phyloP scores from a whole-genome alignment of 1,139 yeast genomes.

The Magnusiomyces clavatus region DNA sequence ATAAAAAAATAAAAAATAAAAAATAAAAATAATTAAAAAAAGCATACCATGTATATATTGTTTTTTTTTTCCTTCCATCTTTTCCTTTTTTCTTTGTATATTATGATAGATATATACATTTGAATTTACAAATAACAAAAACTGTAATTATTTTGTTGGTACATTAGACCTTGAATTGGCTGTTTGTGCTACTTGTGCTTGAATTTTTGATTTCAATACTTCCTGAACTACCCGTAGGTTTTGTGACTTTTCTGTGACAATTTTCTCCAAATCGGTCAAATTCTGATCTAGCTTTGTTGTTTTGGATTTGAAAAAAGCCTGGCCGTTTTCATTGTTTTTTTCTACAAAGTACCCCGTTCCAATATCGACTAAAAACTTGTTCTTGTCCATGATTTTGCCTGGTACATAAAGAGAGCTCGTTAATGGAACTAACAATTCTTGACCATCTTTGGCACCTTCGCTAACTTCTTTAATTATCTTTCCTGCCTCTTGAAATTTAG shows the following conservation, averaged over 20 bases:
- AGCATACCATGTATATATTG: not conserved
- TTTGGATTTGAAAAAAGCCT: constrained; percentile 65
- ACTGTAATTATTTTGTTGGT: not conserved
- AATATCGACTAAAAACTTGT: constrained; percentile 70
- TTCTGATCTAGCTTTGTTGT: constrained; percentile 67
- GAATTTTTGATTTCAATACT: constrained; percentile 13
- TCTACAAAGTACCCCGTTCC: constrained; percentile 96
- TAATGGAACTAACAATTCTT: constrained; percentile 70
- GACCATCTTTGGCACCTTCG: constrained; percentile 21
- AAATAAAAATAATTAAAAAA: not conserved
- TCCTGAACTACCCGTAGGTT: constrained; percentile 30
- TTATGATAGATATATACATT: not conserved
- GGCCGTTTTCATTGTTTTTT: constrained; percentile 60
- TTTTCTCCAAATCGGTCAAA: constrained; percentile 61
- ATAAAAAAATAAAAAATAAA: constrained; percentile 4
- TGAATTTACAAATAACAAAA: not conserved
- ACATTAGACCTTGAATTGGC: not conserved
- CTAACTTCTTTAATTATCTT: constrained; percentile 44
- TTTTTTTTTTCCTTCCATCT: not conserved
- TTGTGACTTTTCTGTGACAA: constrained; percentile 39
- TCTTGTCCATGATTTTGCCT: constrained; percentile 47
- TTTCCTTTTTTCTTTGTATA: too few relatives aligned
- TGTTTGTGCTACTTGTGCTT: constrained; percentile 2
- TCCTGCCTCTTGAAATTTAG: constrained; percentile 76
- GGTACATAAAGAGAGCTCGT: constrained; percentile 87